A percentile compares a stretch with the other conserved stretches of the same genome.
Conservation (phyloP, 805 yeast species). For the Starmerella ratchasimensis region DNA sequence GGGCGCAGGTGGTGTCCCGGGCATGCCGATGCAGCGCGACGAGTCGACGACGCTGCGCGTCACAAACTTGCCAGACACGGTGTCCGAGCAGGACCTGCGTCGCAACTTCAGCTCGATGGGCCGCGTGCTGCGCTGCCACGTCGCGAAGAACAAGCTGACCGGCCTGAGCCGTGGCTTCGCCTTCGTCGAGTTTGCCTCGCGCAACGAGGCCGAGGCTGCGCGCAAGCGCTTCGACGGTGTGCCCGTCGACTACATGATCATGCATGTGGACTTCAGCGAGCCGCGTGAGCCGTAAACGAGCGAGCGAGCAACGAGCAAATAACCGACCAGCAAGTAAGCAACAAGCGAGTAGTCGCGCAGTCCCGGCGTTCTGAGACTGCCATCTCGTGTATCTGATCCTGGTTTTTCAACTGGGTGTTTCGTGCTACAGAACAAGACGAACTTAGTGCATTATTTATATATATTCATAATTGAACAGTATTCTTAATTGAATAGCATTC, state of each 20-base stretch:
- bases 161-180: slow-evolving; percentile 94
- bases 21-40: slow-evolving; percentile 36
- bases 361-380: too few species aligned
- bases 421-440: too few species aligned
- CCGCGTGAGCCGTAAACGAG: too few species aligned
- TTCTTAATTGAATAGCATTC: too few species aligned
- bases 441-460: too few species aligned
- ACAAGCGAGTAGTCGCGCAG: too few species aligned
- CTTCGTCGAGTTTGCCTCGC: slow-evolving; percentile 60
- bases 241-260: slow-evolving; percentile 82
- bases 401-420: too few species aligned
- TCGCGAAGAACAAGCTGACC: slow-evolving; percentile 84
- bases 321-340: too few species aligned
- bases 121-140: slow-evolving; percentile 59
- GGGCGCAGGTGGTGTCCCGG: slow-evolving; percentile 31
- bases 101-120: slow-evolving; percentile 57
- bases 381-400: too few species aligned
- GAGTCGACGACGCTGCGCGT: slow-evolving; percentile 80
- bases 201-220: slow-evolving; percentile 57
- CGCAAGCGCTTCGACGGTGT: slow-evolving; percentile 66
- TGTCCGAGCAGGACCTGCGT: slow-evolving; percentile 69
- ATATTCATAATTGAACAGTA: too few species aligned
- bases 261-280: slow-evolving; percentile 34
- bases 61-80: slow-evolving; percentile 76
- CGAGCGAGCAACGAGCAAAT: too few species aligned